These are phyloP conservation scores for Syzygium malaccense DNA, from an alignment of 441 rosid species.

Conservation along the genomic window DNA sequence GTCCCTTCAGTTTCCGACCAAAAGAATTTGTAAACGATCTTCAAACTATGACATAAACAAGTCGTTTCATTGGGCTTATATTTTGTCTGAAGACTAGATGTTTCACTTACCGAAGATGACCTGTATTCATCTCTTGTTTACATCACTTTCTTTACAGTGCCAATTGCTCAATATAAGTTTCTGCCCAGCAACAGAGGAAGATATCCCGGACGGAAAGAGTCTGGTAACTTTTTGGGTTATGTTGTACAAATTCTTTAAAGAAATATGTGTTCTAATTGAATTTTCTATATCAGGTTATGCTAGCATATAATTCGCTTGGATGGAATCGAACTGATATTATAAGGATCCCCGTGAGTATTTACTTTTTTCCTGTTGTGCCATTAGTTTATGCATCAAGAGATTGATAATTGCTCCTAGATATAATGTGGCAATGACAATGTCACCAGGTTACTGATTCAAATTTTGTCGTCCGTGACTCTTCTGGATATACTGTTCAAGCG, in stretches of 20 bases:
- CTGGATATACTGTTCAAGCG: slow-evolving; percentile 38
- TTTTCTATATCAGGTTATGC: slow-evolving; percentile 47
- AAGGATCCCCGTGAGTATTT: slow-evolving; percentile 57
- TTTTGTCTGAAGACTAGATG: not conserved
- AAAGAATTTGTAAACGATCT: not conserved
- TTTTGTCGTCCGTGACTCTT: slow-evolving; percentile 54
- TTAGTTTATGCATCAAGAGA: not conserved
- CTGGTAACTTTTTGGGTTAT: slow-evolving; percentile 41
- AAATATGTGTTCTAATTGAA: not conserved
- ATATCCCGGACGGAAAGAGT: slow-evolving; percentile 39
- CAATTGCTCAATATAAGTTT: slow-evolving; percentile 75
- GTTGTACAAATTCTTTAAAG: not conserved
- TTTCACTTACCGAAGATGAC: not conserved
- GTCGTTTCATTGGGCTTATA: not conserved
- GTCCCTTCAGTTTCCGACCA: not conserved
- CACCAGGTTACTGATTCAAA: slow-evolving; percentile 54
- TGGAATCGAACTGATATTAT: slow-evolving; percentile 72
- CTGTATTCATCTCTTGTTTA: not conserved
- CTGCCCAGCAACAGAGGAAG: slow-evolving; percentile 69
- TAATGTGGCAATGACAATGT: not conserved
- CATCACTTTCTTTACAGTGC: slow-evolving; percentile 36
- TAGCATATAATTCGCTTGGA: slow-evolving; percentile 76
- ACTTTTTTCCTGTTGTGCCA: not conserved
- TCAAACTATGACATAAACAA: not conserved
- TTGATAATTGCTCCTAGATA: not conserved